Percentiles rank a stretch among this genome's conserved stretches.
Evolutionary conservation across 768 basidiomycete species (phyloP).

Genomic region (Leccinum variicolor): DNA sequence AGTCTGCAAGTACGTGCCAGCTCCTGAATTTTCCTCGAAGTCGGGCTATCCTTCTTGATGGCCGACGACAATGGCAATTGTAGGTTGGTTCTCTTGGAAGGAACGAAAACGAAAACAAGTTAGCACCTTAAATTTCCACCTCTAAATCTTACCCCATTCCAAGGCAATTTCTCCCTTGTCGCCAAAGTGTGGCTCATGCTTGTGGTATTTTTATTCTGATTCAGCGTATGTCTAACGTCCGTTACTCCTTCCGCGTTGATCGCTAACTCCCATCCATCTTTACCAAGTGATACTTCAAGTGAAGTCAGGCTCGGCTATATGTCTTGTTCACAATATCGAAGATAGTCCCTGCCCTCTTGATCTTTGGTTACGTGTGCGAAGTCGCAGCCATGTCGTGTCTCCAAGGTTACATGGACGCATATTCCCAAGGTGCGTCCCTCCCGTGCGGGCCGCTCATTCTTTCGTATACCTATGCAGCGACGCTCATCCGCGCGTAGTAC

Average conservation of each 20-base stretch:
- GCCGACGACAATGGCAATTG: conserved; percentile 6
- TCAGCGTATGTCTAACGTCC: not conserved
- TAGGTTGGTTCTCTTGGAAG: conserved; percentile 7
- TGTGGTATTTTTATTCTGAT: conserved; percentile 1
- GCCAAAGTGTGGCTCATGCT: conserved; percentile 1
- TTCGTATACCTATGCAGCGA: not conserved
- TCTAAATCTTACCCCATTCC: not conserved
- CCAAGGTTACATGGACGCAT: not conserved
- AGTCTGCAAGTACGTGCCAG: conserved; percentile 7
- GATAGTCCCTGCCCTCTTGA: conserved; percentile 5
- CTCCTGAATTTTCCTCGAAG: not conserved
- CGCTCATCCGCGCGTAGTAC: not conserved
- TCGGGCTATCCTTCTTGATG: not conserved
- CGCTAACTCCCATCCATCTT: not conserved
- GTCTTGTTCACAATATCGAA: conserved; percentile 7
- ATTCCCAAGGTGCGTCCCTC: conserved; percentile 1
- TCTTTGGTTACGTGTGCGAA: conserved; percentile 6
- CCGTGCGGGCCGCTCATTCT: not conserved
- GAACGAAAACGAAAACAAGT: not conserved
- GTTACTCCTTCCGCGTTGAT: not conserved
- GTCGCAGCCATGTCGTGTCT: conserved; percentile 3
- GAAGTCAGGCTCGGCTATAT: conserved; percentile 10
- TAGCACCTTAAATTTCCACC: not conserved
- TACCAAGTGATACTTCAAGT: conserved; percentile 16
- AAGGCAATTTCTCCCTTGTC: conserved; percentile 6